phyloP scores from a whole-genome alignment of 331 rosid genomes.

The Spiraea crenata region DNA sequence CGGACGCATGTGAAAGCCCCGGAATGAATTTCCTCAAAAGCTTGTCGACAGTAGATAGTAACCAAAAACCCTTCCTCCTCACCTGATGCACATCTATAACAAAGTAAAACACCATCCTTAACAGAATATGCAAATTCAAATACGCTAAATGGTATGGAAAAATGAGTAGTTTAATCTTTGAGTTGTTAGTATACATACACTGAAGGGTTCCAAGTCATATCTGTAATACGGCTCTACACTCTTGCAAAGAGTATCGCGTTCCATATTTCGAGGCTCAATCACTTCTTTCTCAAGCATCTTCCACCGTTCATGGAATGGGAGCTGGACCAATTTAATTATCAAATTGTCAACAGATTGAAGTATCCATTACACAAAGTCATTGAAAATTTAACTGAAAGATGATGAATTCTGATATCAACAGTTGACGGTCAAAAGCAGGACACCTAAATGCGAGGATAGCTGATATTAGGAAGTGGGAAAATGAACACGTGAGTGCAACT shows the following conservation, averaged over 20 bases:
- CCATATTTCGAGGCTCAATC: slow-evolving; percentile 88
- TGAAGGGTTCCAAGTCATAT: slow-evolving; percentile 92
- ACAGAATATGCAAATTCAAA: background rate
- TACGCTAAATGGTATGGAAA: background rate
- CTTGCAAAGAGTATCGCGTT: slow-evolving; percentile 56
- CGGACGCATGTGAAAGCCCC: slow-evolving; percentile 86
- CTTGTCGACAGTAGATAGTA: slow-evolving; percentile 83
- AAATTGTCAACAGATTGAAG: background rate
- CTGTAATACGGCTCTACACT: slow-evolving; percentile 64
- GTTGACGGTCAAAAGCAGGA: background rate
- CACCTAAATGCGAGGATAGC: background rate
- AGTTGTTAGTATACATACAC: slow-evolving; percentile 51
- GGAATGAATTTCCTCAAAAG: slow-evolving; percentile 84
- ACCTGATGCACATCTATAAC: slow-evolving; percentile 59
- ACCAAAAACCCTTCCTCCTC: slow-evolving; percentile 93
- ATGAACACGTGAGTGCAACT: background rate
- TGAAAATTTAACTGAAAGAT: background rate
- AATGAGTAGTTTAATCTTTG: slow-evolving; percentile 12
- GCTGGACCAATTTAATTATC: slow-evolving; percentile 46
- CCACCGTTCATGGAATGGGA: slow-evolving; percentile 94
- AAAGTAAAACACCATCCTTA: background rate
- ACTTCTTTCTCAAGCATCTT: slow-evolving; percentile 97
- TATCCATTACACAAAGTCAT: background rate
- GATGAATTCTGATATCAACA: background rate
- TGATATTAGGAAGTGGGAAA: background rate